A percentile compares a stretch with the other conserved stretches of the same genome.
Evolutionary conservation across 83 land plant genomes (phyloP).

Genomic region (Thuja plicata): DNA sequence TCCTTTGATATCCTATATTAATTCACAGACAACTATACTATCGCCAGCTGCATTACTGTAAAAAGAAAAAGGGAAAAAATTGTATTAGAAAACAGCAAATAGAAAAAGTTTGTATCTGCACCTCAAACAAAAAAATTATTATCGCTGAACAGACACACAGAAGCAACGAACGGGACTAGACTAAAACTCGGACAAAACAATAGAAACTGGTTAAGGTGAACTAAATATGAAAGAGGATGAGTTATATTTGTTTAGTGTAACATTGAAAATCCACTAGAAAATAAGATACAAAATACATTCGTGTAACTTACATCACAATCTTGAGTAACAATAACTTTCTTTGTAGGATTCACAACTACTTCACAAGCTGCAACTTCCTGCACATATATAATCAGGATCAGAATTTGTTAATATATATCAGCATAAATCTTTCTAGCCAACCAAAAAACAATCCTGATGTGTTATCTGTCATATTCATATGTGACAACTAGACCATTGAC

Average conservation of each 20-base stretch:
- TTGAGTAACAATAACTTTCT: constrained; percentile 5
- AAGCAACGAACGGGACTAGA: background rate
- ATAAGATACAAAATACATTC: background rate
- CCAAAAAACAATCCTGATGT: background rate
- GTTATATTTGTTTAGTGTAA: background rate
- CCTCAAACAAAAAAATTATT: background rate
- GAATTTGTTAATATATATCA: background rate
- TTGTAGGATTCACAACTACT: constrained; percentile 5
- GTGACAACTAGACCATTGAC: background rate
- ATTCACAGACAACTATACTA: background rate
- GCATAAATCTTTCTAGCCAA: background rate
- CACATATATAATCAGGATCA: constrained; percentile 1
- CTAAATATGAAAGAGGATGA: background rate
- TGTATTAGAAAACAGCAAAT: background rate
- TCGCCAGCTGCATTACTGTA: background rate
- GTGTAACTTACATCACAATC: constrained; percentile 6
- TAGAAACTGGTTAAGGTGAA: background rate
- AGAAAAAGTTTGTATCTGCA: background rate
- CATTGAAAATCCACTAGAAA: background rate
- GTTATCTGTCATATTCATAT: background rate
- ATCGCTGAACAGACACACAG: background rate
- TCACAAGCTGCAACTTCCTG: constrained; percentile 3
- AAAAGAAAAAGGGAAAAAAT: background rate
- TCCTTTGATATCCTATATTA: background rate
- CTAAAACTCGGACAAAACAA: background rate